A percentile compares a stretch with the other conserved stretches of the same genome.
These are phyloP conservation scores for Phalaenopsis hybrid DNA, from an alignment of 116 monocot species.

Conservation along the genomic window DNA sequence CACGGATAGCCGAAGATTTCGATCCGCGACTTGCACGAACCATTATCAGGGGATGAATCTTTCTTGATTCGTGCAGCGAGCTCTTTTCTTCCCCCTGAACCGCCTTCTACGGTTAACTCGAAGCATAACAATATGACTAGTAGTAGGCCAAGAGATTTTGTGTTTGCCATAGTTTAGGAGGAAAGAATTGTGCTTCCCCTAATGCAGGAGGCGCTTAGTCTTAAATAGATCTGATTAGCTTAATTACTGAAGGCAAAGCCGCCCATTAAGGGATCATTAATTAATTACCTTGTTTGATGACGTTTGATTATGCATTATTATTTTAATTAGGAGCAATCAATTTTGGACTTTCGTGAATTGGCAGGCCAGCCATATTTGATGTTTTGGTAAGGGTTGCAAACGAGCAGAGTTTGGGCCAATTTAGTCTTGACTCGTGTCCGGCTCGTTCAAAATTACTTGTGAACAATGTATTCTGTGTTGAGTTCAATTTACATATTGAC, in stretches of 20 bases:
- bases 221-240: neutral
- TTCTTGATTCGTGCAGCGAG: neutral
- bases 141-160: neutral
- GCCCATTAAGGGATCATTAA: neutral
- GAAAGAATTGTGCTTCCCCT: neutral
- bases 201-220: neutral
- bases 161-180: neutral
- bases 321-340: too few relatives aligned
- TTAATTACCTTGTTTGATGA: neutral
- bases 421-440: too few relatives aligned
- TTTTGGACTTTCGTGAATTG: neutral
- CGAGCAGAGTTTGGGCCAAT: too few relatives aligned
- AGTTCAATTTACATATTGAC: too few relatives aligned
- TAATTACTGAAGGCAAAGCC: neutral
- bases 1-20: neutral
- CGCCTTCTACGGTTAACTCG: neutral
- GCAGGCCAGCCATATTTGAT: too few relatives aligned
- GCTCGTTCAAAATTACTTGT: too few relatives aligned
- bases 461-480: too few relatives aligned
- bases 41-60: neutral
- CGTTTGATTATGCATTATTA: neutral
- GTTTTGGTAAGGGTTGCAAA: too few relatives aligned
- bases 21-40: neutral
- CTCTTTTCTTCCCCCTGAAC: neutral
- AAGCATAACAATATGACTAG: neutral